phyloP scores from a whole-genome alignment of 495 filamentous ascomycete genomes.

The Chlorociboria aeruginascens region DNA sequence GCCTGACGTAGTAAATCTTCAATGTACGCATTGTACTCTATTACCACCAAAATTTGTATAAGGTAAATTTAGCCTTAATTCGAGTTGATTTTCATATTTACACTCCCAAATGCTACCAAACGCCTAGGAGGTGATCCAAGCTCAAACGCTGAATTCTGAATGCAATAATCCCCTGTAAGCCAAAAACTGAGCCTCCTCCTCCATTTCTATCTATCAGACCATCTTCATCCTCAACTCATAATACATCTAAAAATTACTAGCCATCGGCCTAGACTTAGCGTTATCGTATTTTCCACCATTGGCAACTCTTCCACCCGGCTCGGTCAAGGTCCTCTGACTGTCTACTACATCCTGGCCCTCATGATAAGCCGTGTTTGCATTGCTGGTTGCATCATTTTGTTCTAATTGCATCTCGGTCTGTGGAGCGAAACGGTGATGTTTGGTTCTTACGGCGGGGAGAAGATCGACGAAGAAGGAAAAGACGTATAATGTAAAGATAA shows the following conservation, averaged over 20 bases:
- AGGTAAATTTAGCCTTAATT: no score
- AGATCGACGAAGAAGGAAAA: slow-evolving; percentile 85
- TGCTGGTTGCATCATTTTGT: slow-evolving; percentile 8
- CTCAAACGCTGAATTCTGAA: no score
- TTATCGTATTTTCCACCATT: slow-evolving; percentile 4
- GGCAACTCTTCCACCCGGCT: slow-evolving; percentile 1
- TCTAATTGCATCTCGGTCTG: slow-evolving; percentile 16
- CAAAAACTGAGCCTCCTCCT: no score
- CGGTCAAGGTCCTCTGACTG: slow-evolving; percentile 8
- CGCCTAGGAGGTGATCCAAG: no score
- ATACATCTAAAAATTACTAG: slow-evolving; percentile 9
- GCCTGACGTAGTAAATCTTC: no score
- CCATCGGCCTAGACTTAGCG: neutral
- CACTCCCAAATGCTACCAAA: no score
- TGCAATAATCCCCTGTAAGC: no score
- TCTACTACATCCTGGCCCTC: neutral
- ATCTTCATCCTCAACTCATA: no score
- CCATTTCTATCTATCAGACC: no score
- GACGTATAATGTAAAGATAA: slow-evolving; percentile 84
- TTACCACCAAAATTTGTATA: no score
- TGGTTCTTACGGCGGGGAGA: slow-evolving; percentile 62
- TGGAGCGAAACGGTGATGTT: slow-evolving; percentile 9
- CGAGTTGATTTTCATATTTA: no score
- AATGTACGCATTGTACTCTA: no score
- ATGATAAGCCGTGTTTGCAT: neutral